Evolutionary conservation across 1,284 basidiomycete genomes (phyloP), one percentile per base, ranked within the genome.

Genomic region (Phlebopus sp.): DNA sequence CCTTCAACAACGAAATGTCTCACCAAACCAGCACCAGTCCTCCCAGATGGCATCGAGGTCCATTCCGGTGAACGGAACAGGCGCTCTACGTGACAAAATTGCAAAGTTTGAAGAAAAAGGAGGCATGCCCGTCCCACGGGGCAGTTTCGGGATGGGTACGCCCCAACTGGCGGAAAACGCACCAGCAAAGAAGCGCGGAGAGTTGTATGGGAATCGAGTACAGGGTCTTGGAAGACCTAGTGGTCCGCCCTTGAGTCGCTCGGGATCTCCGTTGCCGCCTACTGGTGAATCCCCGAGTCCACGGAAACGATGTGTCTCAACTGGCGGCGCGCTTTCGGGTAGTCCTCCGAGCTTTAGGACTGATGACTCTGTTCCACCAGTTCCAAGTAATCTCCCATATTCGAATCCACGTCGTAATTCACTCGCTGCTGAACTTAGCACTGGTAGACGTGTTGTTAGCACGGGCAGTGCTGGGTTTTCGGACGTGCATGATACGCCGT

Each of bases 81-180:
- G 73, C 44, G 74, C 70, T 25, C 68, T 89, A 10, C 77, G 77
- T 19, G 86, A 84, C 63, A 87, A 79, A 69, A 89, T 89, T 55
- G 85, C 86, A 29, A 81, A 76, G 55, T 89, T 90, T 51, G 87
- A 90, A 68, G 74, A 75, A 66, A 84, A 86, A 60, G 87, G 87
- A 40, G 84, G 81, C 15, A 72, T 84, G 1, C 86, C 86, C 17
- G 78, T 80, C 36, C 87, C 86, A n/a, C 73, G 84, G 42, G 82
- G 82, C 5, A 81, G 82, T 51, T 88, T 89, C 63, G 85, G 78
- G 11, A 68, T 86, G 54, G 82, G 82, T n/a, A 78, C 77, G 5
- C 81, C 82, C 5, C 78, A 78, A 14, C 60, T 67, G 32, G 65
- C 72, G 35, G 78, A 77, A 42, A 72, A 71, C 44, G 66, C 66